Base-by-base conservation (phyloP, 805 yeast genomes). In the Kockiozyma suomiensis region DNA sequence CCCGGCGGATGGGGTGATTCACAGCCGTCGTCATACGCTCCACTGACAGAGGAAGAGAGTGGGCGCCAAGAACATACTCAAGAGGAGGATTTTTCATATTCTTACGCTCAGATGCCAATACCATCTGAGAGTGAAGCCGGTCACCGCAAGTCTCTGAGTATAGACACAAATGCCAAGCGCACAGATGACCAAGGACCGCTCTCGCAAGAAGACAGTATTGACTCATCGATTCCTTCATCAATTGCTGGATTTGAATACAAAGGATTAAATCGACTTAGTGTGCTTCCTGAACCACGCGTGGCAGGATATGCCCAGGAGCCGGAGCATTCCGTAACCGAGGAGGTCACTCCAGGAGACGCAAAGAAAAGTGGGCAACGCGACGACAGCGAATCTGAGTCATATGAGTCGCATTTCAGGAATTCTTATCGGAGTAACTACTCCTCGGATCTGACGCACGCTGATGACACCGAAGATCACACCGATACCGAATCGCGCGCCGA, bases 201-300 rank as follows among this genome's bases (percentile, higher is more conserved):
- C n/a, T 13, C 54, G 37, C 48, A 50, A n/a, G 48, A 50, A 40
- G 47, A 52, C n/a, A 56, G 52, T 21, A 15, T 50, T 25, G 56
- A 49, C 33, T 54, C 62, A 3, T 59, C 62, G 17, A 54, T 59
- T 37, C 62, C 62, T 15, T 59, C 62, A 13, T 59, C 62, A 3
- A 35, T 54, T 8, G 59, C 56, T 19, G 59, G 51, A 4, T 59
- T 38, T 28, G 56, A 59, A n/a, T 59, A 48, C 43, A 32, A 32
- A 13, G 62, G 62, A 23, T 35, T 59, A n/a, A 54, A 54, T 19
- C 30, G 56, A 13, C 37, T 59, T n/a, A 43, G 62, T 17, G n/a
- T 49, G 42, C 10, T 49, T 13, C 28, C 38, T 15, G 37, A 7
- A 15, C 21, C 3, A 25, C 50, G 37, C 3, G 13, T 21, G 35